Evolutionary conservation across 805 yeast species (phyloP), one percentile per base, ranked within the genome.

Genomic region (Ogataea saltuana): DNA sequence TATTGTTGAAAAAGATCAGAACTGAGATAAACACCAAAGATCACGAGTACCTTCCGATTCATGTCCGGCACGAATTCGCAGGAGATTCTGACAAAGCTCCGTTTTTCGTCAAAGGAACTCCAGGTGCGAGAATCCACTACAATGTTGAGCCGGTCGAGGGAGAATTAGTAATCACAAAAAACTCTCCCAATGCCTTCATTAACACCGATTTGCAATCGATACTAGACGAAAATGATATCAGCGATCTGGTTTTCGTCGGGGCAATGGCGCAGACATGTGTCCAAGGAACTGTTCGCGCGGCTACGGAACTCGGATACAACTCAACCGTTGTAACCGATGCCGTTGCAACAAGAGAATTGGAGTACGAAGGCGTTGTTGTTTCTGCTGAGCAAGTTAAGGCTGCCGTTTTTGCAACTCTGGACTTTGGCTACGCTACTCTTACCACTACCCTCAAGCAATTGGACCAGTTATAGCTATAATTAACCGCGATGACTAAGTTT

Each of bases 191-290:
- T 22, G 27, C 45, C 10, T 42, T 42, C 21, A 6, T 42, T 3
- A 32, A 25, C 17, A 42, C 45, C 4, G 19, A 42, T 6, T 18
- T 42, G 26, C 19, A 42, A 26, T 12, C 28, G 9, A 28, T 42
- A 15, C 28, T 42, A 5, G 34, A 28, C 29, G 25, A 29, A 13
- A 27, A 36, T 5, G 31, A 28, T 8, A 31, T 42, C 16, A 25
- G 36, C 17, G 26, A 29, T 12, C 13, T 42, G 6, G 17, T 35
- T 23, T 16, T 42, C 11, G 45, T 42, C 10, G 45, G 45, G 5
- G 45, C 45, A 19, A 42, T 42, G 45, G 31, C 40, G 3, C 45
- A 42, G 18, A 35, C 31, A 15, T 42, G 45, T 31, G 31, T 42
- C 6, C 45, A 42, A 22, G 45, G 45, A 8, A 42, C 45, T 6